Conservation (phyloP, 2,329 filamentous ascomycete genomes). For the Alternaria longipes region DNA sequence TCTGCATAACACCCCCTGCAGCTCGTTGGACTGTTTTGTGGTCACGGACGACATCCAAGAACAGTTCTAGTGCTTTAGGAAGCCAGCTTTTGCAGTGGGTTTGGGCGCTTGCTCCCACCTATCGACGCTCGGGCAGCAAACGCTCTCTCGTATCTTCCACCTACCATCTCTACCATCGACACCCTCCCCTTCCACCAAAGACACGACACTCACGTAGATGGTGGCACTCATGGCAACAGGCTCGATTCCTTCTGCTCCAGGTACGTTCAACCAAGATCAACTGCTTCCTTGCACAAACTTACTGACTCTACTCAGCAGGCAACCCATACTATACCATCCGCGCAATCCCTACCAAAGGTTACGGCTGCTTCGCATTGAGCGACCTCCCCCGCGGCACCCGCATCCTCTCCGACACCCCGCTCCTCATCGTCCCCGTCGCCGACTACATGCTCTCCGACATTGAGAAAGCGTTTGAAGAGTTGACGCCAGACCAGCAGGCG, state of each 20-base stretch:
- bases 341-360: constrained; percentile 51
- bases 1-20: too few species aligned
- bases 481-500: constrained; percentile 29
- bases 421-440: constrained; percentile 46
- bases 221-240: neutral
- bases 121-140: neutral
- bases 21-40: neutral
- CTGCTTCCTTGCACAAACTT: neutral
- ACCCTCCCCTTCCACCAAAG: neutral
- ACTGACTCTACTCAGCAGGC: constrained; percentile 2
- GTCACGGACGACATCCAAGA: neutral
- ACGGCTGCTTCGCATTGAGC: constrained; percentile 53
- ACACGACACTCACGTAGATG: neutral
- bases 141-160: neutral
- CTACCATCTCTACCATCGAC: neutral
- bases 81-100: too few species aligned
- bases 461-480: constrained; percentile 30
- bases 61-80: neutral
- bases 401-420: constrained; percentile 53
- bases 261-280: neutral
- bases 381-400: constrained; percentile 51
- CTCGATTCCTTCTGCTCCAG: constrained; percentile 6
- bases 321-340: constrained; percentile 45
- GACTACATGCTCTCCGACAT: constrained; percentile 49
- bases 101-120: neutral